Conservation (phyloP, 2,329 filamentous ascomycete species). For the Hypoxylon sp. region DNA sequence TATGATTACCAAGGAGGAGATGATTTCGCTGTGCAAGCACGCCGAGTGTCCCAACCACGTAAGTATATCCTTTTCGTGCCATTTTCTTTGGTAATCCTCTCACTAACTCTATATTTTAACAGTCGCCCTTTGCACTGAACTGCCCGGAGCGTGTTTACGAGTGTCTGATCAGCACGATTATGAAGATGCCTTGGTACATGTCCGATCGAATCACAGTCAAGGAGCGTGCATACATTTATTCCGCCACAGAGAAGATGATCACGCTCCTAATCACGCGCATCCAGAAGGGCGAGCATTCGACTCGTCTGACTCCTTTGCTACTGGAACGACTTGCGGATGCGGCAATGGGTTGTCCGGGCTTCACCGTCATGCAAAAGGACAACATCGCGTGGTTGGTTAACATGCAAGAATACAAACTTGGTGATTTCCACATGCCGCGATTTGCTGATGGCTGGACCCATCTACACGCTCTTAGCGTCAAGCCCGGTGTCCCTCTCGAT, state of each 20-base stretch:
- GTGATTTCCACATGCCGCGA: conserved; percentile 64
- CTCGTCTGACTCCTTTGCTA: conserved; percentile 68
- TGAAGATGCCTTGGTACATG: conserved; percentile 75
- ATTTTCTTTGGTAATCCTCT: conserved; percentile 32
- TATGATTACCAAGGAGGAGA: conserved; percentile 74
- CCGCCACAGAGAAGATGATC: conserved; percentile 66
- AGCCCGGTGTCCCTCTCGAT: conserved; percentile 65
- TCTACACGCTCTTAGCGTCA: conserved; percentile 67
- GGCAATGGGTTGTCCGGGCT: conserved; percentile 72
- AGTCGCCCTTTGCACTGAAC: conserved; percentile 73
- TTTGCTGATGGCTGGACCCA: conserved; percentile 66
- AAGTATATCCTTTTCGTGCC: conserved; percentile 54
- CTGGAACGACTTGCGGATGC: conserved; percentile 67
- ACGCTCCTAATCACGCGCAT: conserved; percentile 56
- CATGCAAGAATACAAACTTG: conserved; percentile 56
- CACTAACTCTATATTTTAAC: conserved; percentile 14
- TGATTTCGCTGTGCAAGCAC: conserved; percentile 75
- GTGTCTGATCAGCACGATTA: conserved; percentile 74
- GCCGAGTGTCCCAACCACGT: conserved; percentile 74
- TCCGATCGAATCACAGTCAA: conserved; percentile 70
- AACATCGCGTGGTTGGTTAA: conserved; percentile 65
- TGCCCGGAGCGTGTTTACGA: conserved; percentile 77
- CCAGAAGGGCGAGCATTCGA: conserved; percentile 55
- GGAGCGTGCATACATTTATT: conserved; percentile 69
- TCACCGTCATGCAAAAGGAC: conserved; percentile 74